A percentile compares a stretch with the other conserved stretches of the same genome.
Evolutionary conservation across 805 yeast species (phyloP).

Genomic region (Metschnikowia similis): DNA sequence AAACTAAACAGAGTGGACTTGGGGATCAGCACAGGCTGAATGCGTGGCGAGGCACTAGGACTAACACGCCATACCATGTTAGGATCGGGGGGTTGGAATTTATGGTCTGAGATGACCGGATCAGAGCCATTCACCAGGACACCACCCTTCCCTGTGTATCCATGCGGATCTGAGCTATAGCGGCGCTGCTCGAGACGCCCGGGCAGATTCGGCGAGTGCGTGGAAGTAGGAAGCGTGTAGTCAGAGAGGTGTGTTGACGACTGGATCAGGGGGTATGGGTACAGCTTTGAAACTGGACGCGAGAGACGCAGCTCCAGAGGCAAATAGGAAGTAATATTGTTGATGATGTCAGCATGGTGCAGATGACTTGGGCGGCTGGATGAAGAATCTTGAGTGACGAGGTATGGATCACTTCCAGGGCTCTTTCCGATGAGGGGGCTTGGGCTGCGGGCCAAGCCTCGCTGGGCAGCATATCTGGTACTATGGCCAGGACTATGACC

Average conservation of each 20-base stretch:
- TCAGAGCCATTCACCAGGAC: neutral
- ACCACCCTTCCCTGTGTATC: neutral
- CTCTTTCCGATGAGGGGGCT: too few relatives aligned
- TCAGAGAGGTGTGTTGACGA: neutral
- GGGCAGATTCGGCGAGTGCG: neutral
- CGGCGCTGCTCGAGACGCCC: neutral
- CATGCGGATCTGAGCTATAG: conserved; percentile 1
- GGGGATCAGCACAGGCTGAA: neutral
- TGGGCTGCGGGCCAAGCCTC: too few relatives aligned
- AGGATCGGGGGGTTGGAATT: too few relatives aligned
- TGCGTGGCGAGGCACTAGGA: too few relatives aligned
- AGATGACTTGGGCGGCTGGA: too few relatives aligned
- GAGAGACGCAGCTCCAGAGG: conserved; percentile 4
- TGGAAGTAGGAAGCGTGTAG: neutral
- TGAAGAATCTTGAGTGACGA: too few relatives aligned
- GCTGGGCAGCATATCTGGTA: too few relatives aligned
- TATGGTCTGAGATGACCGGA: neutral
- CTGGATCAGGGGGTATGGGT: conserved; percentile 3
- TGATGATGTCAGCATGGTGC: neutral
- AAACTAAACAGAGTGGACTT: conserved; percentile 19
- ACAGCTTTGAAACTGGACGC: neutral
- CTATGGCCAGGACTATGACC: too few relatives aligned
- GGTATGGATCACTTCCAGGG: too few relatives aligned
- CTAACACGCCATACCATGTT: too few relatives aligned
- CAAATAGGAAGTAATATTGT: conserved; percentile 2